phyloP scores from a whole-genome alignment of 805 yeast species.

The Zygotorulaspora danielsina region DNA sequence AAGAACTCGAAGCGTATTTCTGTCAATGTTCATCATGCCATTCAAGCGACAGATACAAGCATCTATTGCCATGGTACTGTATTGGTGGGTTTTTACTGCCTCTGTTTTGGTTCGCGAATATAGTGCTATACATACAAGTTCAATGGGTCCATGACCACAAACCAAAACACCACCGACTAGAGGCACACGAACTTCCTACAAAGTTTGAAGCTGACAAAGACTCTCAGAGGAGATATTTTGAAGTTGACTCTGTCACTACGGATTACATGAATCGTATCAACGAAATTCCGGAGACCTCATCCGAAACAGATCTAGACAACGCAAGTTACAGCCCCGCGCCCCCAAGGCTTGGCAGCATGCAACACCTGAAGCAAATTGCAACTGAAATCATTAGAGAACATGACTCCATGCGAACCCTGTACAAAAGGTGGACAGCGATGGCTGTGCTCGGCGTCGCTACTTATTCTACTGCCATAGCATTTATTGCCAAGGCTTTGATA shows the following conservation, averaged over 20 bases:
- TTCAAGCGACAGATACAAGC: slow-evolving; percentile 3
- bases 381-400: slow-evolving; percentile 19
- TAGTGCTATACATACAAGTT: slow-evolving; percentile 18
- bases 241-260: slow-evolving; percentile 2
- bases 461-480: not conserved
- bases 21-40: slow-evolving; percentile 29
- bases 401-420: slow-evolving; percentile 12
- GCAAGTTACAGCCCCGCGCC: not conserved
- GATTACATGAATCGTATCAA: slow-evolving; percentile 11
- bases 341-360: slow-evolving; percentile 3
- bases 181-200: slow-evolving; percentile 30
- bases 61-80: slow-evolving; percentile 16
- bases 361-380: slow-evolving; percentile 14
- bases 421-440: slow-evolving; percentile 17
- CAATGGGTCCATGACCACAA: slow-evolving; percentile 24
- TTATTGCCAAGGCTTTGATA: not conserved
- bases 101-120: slow-evolving; percentile 19
- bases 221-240: slow-evolving; percentile 8
- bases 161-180: slow-evolving; percentile 20
- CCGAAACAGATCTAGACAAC: not conserved
- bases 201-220: slow-evolving; percentile 20
- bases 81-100: slow-evolving; percentile 27
- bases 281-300: not conserved
- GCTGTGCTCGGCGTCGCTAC: slow-evolving; percentile 1
- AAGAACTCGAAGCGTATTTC: slow-evolving; percentile 10